Base-by-base conservation (phyloP, 225 moss, liverwort and hornwort species). In the Takakia lepidozioides region DNA sequence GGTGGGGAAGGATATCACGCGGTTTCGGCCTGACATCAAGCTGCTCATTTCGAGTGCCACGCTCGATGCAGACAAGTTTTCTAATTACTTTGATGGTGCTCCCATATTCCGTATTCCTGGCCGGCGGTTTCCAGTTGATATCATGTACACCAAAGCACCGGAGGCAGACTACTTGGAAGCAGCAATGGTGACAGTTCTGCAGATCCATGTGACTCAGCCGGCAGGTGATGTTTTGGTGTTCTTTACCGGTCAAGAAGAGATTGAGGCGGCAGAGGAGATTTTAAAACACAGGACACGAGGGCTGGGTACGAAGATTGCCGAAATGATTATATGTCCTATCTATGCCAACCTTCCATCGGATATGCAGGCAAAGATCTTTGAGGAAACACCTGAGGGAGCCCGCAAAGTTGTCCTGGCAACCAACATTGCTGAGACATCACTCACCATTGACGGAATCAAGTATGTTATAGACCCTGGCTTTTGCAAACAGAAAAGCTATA, bases 111-210 rank as follows among this genome's bases (percentile, higher is more conserved):
- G 85, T 19, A 98, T 98, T 46, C 95, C 95, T 44, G 95, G 95
- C 10, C 77, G 95, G 39, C 80, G 91, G 26, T 98, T 82, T 51
- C 87, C 87, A 1, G 85, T 98, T 2, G 91, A 91, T 54, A 83
- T 91, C 58, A 44, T 91, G 43, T 87, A 91, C 35, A 87, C 91
- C 3, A 98, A 81, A 62, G 78, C 91, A 51, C 98, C 87, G 38
- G 98, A 98, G 76, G 98, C 98, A 8, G 91, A 98, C 62, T 98
- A 91, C 58, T 49, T 91, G 32, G 91, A 91, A 70, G 98, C 98
- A 35, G 81, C 98, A 5, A 58, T 83, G 34, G 87, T 83, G 42
- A 81, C 83, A 9, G 85, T 79, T 19, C 67, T 98, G 63, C 83
- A 91, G 46, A 98, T 91, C 60, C 91, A 98, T 57, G 87, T 98